Percentiles rank a stretch among this genome's conserved stretches.
phyloP scores from a whole-genome alignment of 192 early-diverging fungal genomes.

The Piromyces finnis region DNA sequence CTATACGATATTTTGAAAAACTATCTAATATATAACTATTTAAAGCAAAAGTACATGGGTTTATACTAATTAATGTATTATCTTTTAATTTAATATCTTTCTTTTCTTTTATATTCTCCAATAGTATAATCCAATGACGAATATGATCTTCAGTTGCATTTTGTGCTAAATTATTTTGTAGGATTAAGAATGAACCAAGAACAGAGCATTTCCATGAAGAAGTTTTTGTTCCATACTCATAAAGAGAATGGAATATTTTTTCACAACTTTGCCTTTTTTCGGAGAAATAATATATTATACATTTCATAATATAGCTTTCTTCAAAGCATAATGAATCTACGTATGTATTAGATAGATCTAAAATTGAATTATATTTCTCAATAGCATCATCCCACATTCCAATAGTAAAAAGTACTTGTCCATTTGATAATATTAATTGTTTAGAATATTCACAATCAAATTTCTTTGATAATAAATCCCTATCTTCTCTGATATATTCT shows the following conservation, averaged over 20 bases:
- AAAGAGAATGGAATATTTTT: neutral
- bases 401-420: constrained; percentile 12
- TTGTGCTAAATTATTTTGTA: neutral
- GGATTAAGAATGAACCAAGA: neutral
- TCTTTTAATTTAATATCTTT: neutral
- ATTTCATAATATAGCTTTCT: constrained; percentile 10
- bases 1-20: neutral
- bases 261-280: neutral
- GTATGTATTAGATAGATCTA: constrained; percentile 6
- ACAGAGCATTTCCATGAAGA: neutral
- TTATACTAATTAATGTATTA: neutral
- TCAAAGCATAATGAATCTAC: constrained; percentile 9
- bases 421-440: constrained; percentile 5
- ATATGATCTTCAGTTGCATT: neutral
- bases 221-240: neutral
- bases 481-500: constrained; percentile 12
- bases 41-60: neutral
- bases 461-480: constrained; percentile 5
- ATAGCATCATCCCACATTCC: constrained; percentile 13
- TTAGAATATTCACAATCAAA: constrained; percentile 7
- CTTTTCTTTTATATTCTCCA: neutral
- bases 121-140: neutral
- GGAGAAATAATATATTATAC: constrained; percentile 4
- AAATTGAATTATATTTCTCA: constrained; percentile 7
- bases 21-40: neutral